Conservation (phyloP, 1,139 yeast species). For the Diutina rugosa region DNA sequence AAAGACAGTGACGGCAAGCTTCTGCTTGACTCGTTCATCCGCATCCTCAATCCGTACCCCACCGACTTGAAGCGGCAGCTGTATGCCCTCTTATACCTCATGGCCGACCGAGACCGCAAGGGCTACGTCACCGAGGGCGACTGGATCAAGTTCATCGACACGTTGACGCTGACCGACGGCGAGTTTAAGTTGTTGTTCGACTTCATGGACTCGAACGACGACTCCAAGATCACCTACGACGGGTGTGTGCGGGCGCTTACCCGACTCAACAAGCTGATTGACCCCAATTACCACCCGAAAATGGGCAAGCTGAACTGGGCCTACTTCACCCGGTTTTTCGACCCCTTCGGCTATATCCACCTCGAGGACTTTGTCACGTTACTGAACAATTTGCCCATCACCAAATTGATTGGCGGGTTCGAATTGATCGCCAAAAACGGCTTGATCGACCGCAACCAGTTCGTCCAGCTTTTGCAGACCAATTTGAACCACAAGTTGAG, state of each 20-base stretch:
- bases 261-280: conserved; percentile 27
- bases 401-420: conserved; percentile 33
- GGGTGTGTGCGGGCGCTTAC: conserved; percentile 28
- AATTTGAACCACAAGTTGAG: conserved; percentile 32
- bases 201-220: conserved; percentile 18
- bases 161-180: conserved; percentile 44
- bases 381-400: conserved; percentile 31
- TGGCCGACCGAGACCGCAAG: conserved; percentile 50
- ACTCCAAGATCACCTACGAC: conserved; percentile 17
- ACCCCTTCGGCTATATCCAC: conserved; percentile 25
- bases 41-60: conserved; percentile 29
- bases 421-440: conserved; percentile 27
- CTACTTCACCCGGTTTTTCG: conserved; percentile 28
- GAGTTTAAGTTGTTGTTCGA: conserved; percentile 44
- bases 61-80: conserved; percentile 28
- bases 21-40: conserved; percentile 24
- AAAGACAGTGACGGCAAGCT: conserved; percentile 5
- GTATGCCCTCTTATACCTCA: conserved; percentile 41
- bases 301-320: conserved; percentile 32
- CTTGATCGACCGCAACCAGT: conserved; percentile 18
- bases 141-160: conserved; percentile 44
- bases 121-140: conserved; percentile 50
- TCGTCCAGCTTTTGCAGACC: conserved; percentile 21
- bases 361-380: conserved; percentile 29
- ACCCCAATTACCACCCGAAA: conserved; percentile 30